A percentile compares a stretch with the other conserved stretches of the same genome.
Evolutionary conservation across 768 basidiomycete species (phyloP).

Genomic region (Suillus weaverae): DNA sequence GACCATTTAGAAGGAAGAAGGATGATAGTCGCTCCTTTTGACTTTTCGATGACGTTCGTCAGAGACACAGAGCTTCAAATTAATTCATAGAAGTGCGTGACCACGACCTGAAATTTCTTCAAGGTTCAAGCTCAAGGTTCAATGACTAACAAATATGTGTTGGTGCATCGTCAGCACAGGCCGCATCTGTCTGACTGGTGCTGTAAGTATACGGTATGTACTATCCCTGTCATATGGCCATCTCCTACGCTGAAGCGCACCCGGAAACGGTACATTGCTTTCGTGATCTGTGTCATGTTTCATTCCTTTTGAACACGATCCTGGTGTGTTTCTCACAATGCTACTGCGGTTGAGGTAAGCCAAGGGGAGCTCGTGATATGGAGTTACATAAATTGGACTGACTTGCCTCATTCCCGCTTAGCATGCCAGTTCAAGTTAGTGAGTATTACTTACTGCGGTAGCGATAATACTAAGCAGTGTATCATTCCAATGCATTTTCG

Average conservation of each 20-base stretch:
- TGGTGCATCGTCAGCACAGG: not conserved
- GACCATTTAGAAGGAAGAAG: too few relatives aligned
- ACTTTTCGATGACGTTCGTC: not conserved
- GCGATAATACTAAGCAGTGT: not conserved
- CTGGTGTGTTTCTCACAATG: too few relatives aligned
- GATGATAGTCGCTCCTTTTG: not conserved
- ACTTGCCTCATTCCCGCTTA: too few relatives aligned
- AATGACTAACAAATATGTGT: not conserved
- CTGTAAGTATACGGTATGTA: not conserved
- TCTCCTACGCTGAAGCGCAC: not conserved
- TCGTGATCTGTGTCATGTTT: not conserved
- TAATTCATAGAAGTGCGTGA: not conserved
- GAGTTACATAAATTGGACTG: not conserved
- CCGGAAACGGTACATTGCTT: not conserved
- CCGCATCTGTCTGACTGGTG: not conserved
- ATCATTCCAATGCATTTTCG: too few relatives aligned
- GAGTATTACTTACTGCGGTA: not conserved
- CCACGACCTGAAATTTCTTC: not conserved
- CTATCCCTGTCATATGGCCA: not conserved
- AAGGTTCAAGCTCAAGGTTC: not conserved
- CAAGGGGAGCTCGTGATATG: too few relatives aligned
- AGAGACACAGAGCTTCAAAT: not conserved
- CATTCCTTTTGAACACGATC: not conserved
- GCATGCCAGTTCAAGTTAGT: not conserved
- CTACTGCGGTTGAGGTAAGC: not conserved